These are phyloP conservation scores for Zygoascus bituminiphila DNA, from an alignment of 805 yeast genomes.

Conservation along the genomic window DNA sequence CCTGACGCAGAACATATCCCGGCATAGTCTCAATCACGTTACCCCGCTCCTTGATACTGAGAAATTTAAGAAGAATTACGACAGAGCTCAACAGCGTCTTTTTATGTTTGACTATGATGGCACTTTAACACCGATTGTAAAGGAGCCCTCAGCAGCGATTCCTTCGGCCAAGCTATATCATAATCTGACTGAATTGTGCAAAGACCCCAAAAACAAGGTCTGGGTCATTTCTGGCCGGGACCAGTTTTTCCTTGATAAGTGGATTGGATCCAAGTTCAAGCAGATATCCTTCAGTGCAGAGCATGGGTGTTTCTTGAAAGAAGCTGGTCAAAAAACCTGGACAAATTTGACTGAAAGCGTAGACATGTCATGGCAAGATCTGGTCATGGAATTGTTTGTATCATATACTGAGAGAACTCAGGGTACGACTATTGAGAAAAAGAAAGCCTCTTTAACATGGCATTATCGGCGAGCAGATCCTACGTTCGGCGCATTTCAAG, in stretches of 20 bases:
- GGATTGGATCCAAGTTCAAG: slow-evolving; percentile 64
- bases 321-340: slow-evolving; percentile 60
- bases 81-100: slow-evolving; percentile 55
- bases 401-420: slow-evolving; percentile 83
- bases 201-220: slow-evolving; percentile 74
- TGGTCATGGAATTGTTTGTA: slow-evolving; percentile 64
- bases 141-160: slow-evolving; percentile 96
- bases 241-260: slow-evolving; percentile 75
- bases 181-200: slow-evolving; percentile 50
- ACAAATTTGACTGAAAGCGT: slow-evolving; percentile 68
- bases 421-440: slow-evolving; percentile 77
- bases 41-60: slow-evolving; percentile 82
- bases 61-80: slow-evolving; percentile 49
- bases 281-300: slow-evolving; percentile 85
- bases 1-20: slow-evolving; percentile 27
- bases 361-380: slow-evolving; percentile 94
- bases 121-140: slow-evolving; percentile 90
- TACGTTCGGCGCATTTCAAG: slow-evolving; percentile 82
- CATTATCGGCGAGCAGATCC: slow-evolving; percentile 95
- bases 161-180: slow-evolving; percentile 68
- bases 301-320: slow-evolving; percentile 92
- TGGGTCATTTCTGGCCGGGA: slow-evolving; percentile 98
- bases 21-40: slow-evolving; percentile 41
- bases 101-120: slow-evolving; percentile 96
- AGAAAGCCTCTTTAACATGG: slow-evolving; percentile 95